Percentiles rank a stretch among this genome's conserved stretches.
Conservation (phyloP, 352 stramenopile species). For the Phytophthora gonapodyides region DNA sequence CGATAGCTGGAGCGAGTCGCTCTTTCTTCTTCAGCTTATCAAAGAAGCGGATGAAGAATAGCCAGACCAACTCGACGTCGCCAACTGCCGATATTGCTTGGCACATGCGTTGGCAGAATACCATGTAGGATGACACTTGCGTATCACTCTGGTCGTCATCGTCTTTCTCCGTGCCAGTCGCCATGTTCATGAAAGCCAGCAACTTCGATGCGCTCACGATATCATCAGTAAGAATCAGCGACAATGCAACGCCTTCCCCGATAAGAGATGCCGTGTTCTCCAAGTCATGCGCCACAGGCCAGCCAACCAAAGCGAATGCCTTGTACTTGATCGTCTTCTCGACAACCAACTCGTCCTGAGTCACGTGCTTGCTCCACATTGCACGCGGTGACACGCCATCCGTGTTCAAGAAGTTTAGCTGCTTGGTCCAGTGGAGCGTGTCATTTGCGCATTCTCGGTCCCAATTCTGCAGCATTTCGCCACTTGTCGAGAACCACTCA, state of each 20-base stretch:
- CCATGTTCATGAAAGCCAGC: slow-evolving; percentile 14
- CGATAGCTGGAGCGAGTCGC: background rate
- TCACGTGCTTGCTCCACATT: slow-evolving; percentile 5
- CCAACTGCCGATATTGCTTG: slow-evolving; percentile 4
- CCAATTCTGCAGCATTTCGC: background rate
- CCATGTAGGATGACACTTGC: background rate
- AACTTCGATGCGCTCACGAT: slow-evolving; percentile 3
- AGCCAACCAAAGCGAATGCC: slow-evolving; percentile 4
- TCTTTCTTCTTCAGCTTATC: slow-evolving; percentile 7
- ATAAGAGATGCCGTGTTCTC: background rate
- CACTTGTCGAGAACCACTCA: slow-evolving; percentile 2
- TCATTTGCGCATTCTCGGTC: slow-evolving; percentile 1
- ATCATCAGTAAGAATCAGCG: slow-evolving; percentile 2
- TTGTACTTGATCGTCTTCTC: slow-evolving; percentile 5
- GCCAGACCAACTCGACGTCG: slow-evolving; percentile 7
- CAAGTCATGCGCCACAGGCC: slow-evolving; percentile 8
- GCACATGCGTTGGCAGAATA: slow-evolving; percentile 9
- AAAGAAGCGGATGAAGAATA: slow-evolving; percentile 14
- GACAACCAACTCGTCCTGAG: background rate
- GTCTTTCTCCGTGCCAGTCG: background rate
- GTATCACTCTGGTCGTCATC: background rate
- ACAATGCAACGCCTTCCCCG: slow-evolving; percentile 4
- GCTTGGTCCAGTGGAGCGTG: slow-evolving; percentile 2
- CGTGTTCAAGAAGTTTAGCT: slow-evolving; percentile 13
- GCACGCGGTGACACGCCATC: background rate